phyloP scores from a whole-genome alignment of 257 asterid species.

The Solanum etuberosum region DNA sequence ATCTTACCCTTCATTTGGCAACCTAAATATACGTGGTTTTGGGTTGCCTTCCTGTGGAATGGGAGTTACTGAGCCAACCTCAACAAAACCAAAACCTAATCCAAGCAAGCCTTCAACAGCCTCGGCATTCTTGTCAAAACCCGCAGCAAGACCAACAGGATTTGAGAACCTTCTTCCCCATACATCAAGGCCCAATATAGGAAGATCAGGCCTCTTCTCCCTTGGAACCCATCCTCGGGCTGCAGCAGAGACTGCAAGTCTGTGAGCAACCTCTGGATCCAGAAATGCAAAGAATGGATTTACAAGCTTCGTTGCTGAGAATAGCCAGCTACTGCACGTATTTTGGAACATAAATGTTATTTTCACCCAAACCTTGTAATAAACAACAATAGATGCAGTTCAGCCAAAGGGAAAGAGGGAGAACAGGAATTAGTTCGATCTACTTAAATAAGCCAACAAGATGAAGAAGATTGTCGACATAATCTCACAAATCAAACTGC shows the following conservation, averaged over 20 bases:
- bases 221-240: constrained; percentile 98
- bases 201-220: constrained; percentile 86
- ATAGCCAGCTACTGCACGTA: constrained; percentile 89
- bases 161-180: constrained; percentile 99
- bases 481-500: background rate
- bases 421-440: background rate
- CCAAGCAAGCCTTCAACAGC: constrained; percentile 96
- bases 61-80: constrained; percentile 98
- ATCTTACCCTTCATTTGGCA: constrained; percentile 65
- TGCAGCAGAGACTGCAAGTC: constrained; percentile 90
- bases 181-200: constrained; percentile 54
- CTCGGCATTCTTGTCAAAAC: constrained; percentile 96
- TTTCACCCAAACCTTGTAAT: background rate
- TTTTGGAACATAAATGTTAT: background rate
- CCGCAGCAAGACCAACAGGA: constrained; percentile 96
- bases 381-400: background rate
- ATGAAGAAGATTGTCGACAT: background rate
- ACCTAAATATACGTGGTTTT: constrained; percentile 94
- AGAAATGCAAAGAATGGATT: constrained; percentile 90
- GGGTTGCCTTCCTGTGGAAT: constrained; percentile 97
- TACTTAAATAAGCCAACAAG: background rate
- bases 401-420: background rate
- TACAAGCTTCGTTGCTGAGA: constrained; percentile 86
- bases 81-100: constrained; percentile 93
- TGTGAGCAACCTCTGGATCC: constrained; percentile 95